Percentiles rank a stretch among this genome's conserved stretches.
Evolutionary conservation across 73 alveolate genomes (phyloP).

Genomic region (Durusdinium trenchii): DNA sequence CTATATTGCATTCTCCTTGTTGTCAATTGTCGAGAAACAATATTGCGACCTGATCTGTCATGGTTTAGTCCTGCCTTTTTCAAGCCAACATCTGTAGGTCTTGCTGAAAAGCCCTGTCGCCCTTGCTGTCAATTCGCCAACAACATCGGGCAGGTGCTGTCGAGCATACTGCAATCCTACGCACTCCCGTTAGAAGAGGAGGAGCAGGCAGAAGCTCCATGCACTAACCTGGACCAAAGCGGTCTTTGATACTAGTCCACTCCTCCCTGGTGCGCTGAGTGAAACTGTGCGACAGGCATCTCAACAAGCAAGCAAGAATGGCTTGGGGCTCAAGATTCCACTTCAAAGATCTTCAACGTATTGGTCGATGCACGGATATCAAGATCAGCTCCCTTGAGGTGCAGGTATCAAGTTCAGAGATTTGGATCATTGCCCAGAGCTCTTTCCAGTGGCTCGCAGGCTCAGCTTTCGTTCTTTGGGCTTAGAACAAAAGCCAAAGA

Average conservation of each 20-base stretch:
- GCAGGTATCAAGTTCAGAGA: not conserved
- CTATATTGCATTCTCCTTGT: too few relatives aligned
- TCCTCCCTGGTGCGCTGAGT: not conserved
- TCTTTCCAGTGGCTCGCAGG: constrained; percentile 88
- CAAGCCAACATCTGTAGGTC: too few relatives aligned
- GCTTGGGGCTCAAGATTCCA: not conserved
- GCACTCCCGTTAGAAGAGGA: constrained; percentile 76
- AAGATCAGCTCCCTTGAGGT: too few relatives aligned
- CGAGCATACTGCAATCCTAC: constrained; percentile 77
- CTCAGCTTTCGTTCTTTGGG: too few relatives aligned
- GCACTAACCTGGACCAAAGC: not conserved
- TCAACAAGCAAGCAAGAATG: constrained; percentile 29
- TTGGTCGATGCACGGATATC: too few relatives aligned
- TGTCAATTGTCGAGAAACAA: too few relatives aligned
- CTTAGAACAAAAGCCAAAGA: too few relatives aligned
- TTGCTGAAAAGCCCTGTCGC: too few relatives aligned
- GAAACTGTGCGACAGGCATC: constrained; percentile 10
- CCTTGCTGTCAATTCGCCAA: not conserved
- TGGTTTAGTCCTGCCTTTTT: too few relatives aligned
- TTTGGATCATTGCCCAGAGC: constrained; percentile 53
- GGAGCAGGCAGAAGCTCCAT: constrained; percentile 32
- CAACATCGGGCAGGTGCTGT: constrained; percentile 9
- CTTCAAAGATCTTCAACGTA: not conserved
- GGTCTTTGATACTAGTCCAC: not conserved
- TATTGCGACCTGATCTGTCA: too few relatives aligned